Evolutionary conservation across 192 early-diverging fungal genomes (phyloP), one percentile per base, ranked within the genome.

Genomic region (Coemansia sp.): DNA sequence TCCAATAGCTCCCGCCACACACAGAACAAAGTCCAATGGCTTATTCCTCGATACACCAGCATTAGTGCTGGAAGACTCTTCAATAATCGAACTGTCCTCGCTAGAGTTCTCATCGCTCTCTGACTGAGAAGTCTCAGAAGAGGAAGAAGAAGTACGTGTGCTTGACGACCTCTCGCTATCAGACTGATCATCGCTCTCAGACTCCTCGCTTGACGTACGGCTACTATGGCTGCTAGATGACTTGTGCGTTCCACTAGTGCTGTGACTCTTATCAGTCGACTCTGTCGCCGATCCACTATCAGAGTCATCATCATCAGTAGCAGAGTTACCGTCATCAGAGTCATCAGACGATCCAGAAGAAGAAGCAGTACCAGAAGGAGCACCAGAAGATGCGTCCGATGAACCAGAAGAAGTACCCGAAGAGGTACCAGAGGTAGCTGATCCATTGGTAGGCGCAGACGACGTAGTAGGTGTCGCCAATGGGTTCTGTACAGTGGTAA

Each of bases 1-100:
- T 38, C 70, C 76, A 57, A 70, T 40, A 24, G 36, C 52, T 22
- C 77, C 77, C 42, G 71, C 79, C 66, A 81, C 31, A 42, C 70
- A 73, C 31, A 81, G 22, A 16, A 69, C 40, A 15, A 70, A 15
- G 6, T 61, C 66, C 52, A 68, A 6, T 9, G 61, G 38, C 46
- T 13, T 63, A 18, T 9, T 65, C 15, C 29, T 12, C 20, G 65
- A 46, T 43, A 62, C 67, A 3, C 60, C 24, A 6, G 5, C 38
- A n/a, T 46, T 40, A n/a, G 75, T 59, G 1, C 16, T 36, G 18
- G 59, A 43, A 59, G 44, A 54, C 47, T 33, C 46, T n/a, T 42
- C 62, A n/a, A 36, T 60, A 54, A 12, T 71, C 61, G 61, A 49
- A 18, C 59, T 38, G 15, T 61, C 59, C 15, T 51, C 47, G 9